Percentiles rank a stretch among this genome's conserved stretches.
Evolutionary conservation across 2,329 filamentous ascomycete species (phyloP).

Genomic region (Fusarium foetens): DNA sequence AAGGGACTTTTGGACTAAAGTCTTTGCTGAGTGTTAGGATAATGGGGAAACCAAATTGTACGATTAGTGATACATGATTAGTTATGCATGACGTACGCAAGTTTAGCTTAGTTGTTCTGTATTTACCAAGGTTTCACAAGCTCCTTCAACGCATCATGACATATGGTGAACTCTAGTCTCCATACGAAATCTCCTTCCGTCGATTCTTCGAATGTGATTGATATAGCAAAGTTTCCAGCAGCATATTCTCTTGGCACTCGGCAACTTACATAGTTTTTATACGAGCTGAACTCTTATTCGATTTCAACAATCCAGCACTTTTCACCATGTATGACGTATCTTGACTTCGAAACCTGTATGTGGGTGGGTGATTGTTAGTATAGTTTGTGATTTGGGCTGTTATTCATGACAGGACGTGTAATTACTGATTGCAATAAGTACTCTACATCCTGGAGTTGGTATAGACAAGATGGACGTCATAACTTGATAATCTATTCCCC

Average conservation of each 20-base stretch:
- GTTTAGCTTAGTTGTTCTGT: neutral
- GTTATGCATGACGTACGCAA: neutral
- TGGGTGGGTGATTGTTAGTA: neutral
- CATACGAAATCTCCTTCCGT: neutral
- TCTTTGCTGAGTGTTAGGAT: neutral
- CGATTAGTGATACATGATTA: slow-evolving; percentile 9
- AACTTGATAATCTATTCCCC: neutral
- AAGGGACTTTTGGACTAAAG: slow-evolving; percentile 33
- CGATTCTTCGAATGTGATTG: neutral
- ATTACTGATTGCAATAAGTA: neutral
- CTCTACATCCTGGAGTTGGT: neutral
- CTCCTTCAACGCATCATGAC: neutral
- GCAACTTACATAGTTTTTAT: neutral
- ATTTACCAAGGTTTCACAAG: neutral
- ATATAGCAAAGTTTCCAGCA: neutral
- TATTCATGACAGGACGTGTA: neutral
- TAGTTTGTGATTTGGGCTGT: neutral
- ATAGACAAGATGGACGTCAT: neutral
- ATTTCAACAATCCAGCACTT: neutral
- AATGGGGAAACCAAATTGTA: slow-evolving; percentile 9
- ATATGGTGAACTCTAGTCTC: neutral
- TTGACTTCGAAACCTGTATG: neutral
- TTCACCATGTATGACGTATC: neutral
- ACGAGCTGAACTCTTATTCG: neutral
- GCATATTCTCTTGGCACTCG: neutral